phyloP scores from a whole-genome alignment of 768 basidiomycete species.

The Polyporus arcularius region DNA sequence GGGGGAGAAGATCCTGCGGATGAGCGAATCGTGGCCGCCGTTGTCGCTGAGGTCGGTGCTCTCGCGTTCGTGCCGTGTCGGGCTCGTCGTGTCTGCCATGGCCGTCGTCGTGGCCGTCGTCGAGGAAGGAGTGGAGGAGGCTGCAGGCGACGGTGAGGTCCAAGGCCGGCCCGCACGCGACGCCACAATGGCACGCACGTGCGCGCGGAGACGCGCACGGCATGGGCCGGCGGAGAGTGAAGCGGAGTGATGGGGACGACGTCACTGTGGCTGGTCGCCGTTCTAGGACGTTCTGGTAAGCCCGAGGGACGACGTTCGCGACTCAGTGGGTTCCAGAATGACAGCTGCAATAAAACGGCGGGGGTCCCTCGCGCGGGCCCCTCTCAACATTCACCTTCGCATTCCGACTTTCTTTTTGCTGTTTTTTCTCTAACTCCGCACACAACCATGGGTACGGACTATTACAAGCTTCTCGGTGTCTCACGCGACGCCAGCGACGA shows the following conservation, averaged over 20 bases:
- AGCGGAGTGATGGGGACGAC: slow-evolving; percentile 12
- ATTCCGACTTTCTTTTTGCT: background rate
- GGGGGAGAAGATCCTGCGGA: slow-evolving; percentile 57
- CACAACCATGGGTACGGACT: slow-evolving; percentile 74
- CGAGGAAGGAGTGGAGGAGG: slow-evolving; percentile 3
- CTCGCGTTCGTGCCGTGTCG: background rate
- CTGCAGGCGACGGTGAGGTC: background rate
- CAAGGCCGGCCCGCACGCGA: background rate
- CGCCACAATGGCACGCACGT: slow-evolving; percentile 1
- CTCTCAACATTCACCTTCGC: slow-evolving; percentile 14
- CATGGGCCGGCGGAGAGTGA: background rate
- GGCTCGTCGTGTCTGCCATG: slow-evolving; percentile 13
- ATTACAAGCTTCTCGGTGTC: slow-evolving; percentile 84
- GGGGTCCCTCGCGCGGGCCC: background rate
- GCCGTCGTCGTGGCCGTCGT: slow-evolving; percentile 1
- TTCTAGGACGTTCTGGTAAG: slow-evolving; percentile 40
- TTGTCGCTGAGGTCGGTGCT: slow-evolving; percentile 22
- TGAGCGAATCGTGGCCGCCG: slow-evolving; percentile 31
- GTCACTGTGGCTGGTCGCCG: slow-evolving; percentile 15
- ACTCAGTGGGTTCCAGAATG: slow-evolving; percentile 4
- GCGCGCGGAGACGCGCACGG: background rate
- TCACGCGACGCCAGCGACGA: slow-evolving; percentile 74
- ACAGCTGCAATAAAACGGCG: slow-evolving; percentile 5
- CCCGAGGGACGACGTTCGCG: background rate
- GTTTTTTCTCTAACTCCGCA: slow-evolving; percentile 4